Percentiles rank a stretch among this genome's conserved stretches.
These are phyloP conservation scores for Aspergillaceae sp. DNA, from an alignment of 2,329 filamentous ascomycete genomes.

Conservation along the genomic window DNA sequence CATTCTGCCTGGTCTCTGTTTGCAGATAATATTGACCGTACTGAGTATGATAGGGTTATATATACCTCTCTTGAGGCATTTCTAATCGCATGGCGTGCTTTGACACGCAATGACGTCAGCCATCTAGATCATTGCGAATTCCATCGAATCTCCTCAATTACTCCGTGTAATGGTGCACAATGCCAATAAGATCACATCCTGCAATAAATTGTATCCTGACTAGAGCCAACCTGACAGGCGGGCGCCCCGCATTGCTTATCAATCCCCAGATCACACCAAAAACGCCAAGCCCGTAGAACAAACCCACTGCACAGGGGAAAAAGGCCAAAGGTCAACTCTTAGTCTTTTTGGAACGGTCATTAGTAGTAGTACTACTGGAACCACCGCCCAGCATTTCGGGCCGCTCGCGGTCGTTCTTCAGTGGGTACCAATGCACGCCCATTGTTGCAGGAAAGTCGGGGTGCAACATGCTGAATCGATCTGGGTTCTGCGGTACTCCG, in stretches of 20 bases:
- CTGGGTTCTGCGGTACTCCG: constrained; percentile 24
- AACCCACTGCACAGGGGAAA: no score
- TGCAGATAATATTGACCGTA: neutral
- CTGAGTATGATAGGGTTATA: neutral
- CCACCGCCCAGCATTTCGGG: constrained; percentile 1
- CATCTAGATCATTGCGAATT: no score
- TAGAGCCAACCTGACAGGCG: no score
- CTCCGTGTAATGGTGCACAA: no score
- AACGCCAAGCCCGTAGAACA: no score
- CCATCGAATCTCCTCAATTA: no score
- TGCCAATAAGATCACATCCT: no score
- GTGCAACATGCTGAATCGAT: constrained; percentile 33
- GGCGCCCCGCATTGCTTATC: no score
- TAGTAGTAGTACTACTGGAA: neutral
- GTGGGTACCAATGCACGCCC: constrained; percentile 37
- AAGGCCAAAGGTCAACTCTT: neutral
- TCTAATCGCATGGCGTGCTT: neutral
- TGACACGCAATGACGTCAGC: neutral
- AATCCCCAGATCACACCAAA: neutral
- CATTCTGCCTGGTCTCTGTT: neutral
- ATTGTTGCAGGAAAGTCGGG: constrained; percentile 38
- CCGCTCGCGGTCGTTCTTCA: constrained; percentile 2
- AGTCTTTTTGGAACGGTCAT: constrained; percentile 2
- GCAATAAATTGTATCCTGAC: no score
- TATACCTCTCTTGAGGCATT: neutral